Conservation (phyloP, 2,329 filamentous ascomycete genomes). For the Phaeosphaeriaceae sp. region DNA sequence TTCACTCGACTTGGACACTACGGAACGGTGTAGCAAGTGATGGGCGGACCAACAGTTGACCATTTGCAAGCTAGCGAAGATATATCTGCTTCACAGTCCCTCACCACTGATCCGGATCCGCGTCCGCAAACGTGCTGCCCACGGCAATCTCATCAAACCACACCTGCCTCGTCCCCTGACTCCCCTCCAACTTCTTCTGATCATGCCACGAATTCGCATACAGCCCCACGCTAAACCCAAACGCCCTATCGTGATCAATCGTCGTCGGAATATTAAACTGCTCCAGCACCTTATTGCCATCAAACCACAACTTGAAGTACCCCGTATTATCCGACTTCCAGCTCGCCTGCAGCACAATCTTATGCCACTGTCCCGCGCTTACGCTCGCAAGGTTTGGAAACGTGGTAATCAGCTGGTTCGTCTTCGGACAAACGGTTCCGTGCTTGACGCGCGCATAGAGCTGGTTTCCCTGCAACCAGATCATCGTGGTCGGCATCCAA, state of each 20-base stretch:
- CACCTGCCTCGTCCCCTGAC: background rate
- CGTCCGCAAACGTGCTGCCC: background rate
- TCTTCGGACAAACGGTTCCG: background rate
- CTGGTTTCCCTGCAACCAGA: background rate
- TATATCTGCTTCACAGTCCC: too few species aligned
- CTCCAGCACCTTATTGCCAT: background rate
- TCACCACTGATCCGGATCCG: background rate
- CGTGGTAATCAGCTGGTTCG: background rate
- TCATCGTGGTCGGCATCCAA: background rate
- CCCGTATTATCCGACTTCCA: background rate
- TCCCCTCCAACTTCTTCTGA: background rate
- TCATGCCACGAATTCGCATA: background rate
- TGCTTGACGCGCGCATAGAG: background rate
- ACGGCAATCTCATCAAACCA: background rate
- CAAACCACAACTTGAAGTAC: background rate
- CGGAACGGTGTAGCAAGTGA: background rate
- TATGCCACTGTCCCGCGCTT: background rate
- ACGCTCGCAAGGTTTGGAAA: background rate
- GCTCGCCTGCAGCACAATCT: background rate
- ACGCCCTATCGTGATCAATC: background rate
- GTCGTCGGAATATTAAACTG: background rate
- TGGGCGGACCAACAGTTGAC: background rate
- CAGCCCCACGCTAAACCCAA: background rate
- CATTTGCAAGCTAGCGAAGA: background rate
- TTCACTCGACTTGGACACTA: slow-evolving; percentile 5